Percentiles rank a stretch among this genome's conserved stretches.
Evolutionary conservation across 140 eudicot species (phyloP).

Genomic region (Erigeron philadelphicus): DNA sequence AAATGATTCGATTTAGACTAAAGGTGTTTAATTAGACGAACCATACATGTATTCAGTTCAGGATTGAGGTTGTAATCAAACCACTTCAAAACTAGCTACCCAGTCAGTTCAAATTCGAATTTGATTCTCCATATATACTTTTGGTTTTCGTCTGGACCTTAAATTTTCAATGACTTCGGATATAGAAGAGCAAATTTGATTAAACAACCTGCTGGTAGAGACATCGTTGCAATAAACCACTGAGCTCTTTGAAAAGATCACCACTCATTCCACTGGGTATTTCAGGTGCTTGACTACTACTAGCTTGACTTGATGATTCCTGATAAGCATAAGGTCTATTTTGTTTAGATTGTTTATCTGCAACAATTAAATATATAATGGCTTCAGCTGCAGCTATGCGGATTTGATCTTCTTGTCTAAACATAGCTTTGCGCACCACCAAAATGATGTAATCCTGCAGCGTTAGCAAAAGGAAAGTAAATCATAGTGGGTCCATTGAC

Average conservation of each 20-base stretch:
- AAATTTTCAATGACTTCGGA: neutral
- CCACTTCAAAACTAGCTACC: no score
- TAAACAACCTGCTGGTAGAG: slow-evolving; percentile 68
- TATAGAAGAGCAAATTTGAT: neutral
- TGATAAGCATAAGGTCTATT: slow-evolving; percentile 43
- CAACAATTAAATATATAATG: slow-evolving; percentile 48
- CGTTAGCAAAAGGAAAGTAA: neutral
- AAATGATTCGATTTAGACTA: neutral
- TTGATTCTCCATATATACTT: neutral
- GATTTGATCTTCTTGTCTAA: slow-evolving; percentile 66
- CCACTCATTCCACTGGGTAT: slow-evolving; percentile 31
- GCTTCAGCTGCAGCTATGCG: slow-evolving; percentile 66
- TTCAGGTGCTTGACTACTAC: slow-evolving; percentile 73
- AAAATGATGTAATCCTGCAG: slow-evolving; percentile 70
- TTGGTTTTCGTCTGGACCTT: neutral
- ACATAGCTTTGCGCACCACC: slow-evolving; percentile 81
- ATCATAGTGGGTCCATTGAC: neutral
- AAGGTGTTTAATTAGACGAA: neutral
- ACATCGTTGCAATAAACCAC: slow-evolving; percentile 74
- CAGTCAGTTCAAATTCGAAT: no score
- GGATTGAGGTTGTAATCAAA: neutral
- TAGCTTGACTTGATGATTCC: slow-evolving; percentile 85
- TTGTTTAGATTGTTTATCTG: slow-evolving; percentile 50
- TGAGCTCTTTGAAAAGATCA: slow-evolving; percentile 70
- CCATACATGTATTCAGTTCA: neutral